phyloP scores from a whole-genome alignment of 2,329 filamentous ascomycete genomes.

The Boeremia exigua region DNA sequence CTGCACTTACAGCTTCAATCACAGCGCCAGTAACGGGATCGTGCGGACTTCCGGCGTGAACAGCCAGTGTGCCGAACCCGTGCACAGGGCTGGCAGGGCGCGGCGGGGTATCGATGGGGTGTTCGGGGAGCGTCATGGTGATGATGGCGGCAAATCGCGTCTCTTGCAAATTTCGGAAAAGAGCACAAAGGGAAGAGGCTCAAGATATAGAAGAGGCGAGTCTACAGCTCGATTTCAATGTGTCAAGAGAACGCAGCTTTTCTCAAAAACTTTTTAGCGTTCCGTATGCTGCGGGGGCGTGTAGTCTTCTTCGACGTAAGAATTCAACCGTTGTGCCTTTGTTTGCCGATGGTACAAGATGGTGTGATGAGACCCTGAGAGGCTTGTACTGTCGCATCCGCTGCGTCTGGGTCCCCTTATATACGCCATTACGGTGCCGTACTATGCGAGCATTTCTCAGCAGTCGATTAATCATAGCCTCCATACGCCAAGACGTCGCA shows the following conservation, averaged over 20 bases:
- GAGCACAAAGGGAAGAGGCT: neutral
- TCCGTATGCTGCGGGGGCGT: conserved; percentile 20
- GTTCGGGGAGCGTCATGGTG: conserved; percentile 52
- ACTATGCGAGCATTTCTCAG: conserved; percentile 31
- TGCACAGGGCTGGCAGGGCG: conserved; percentile 75
- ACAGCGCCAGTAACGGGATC: conserved; percentile 93
- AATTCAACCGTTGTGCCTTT: conserved; percentile 20
- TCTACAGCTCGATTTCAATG: conserved; percentile 16
- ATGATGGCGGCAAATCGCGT: neutral
- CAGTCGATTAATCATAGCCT: conserved; percentile 29
- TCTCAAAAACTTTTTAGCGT: conserved; percentile 22
- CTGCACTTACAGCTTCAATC: conserved; percentile 73
- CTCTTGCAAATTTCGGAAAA: neutral
- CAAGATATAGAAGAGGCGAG: conserved; percentile 7
- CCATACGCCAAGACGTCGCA: conserved; percentile 11
- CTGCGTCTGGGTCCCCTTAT: conserved; percentile 15
- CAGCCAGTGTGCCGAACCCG: conserved; percentile 89
- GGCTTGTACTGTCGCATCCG: neutral
- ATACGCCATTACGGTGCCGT: conserved; percentile 12
- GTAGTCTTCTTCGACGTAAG: conserved; percentile 14
- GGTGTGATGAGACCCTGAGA: conserved; percentile 12
- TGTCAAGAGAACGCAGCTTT: conserved; percentile 19
- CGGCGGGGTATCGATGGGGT: conserved; percentile 74
- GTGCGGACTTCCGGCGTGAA: conserved; percentile 90
- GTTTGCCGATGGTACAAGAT: conserved; percentile 34